phyloP scores from a whole-genome alignment of 2,329 filamentous ascomycete genomes.

The Clarireedia hainanense region DNA sequence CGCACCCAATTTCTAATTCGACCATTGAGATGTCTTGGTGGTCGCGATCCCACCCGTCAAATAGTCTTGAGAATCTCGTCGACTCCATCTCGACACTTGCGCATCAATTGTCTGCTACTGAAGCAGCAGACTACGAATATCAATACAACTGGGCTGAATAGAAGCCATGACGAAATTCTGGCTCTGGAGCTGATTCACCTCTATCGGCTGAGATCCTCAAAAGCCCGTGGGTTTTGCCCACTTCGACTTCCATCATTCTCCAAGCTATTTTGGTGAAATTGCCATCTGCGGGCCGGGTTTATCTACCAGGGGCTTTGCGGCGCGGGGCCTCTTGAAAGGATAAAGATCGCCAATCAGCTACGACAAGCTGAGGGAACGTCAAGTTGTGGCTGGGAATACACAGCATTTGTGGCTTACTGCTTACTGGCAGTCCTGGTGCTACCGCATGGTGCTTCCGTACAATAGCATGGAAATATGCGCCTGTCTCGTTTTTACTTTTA shows the following conservation, averaged over 20 bases:
- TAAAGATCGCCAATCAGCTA: background rate
- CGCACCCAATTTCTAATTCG: background rate
- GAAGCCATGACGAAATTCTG: background rate
- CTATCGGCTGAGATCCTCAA: background rate
- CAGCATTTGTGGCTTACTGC: no score
- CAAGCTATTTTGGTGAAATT: background rate
- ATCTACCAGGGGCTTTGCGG: background rate
- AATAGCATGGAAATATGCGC: no score
- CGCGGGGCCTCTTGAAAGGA: no score
- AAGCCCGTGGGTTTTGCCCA: background rate
- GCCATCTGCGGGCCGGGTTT: background rate
- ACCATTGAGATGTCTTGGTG: slow-evolving; percentile 5
- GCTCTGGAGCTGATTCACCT: background rate
- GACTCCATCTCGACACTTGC: background rate
- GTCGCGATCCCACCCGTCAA: slow-evolving; percentile 9
- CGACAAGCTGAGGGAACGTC: background rate
- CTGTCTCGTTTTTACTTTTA: no score
- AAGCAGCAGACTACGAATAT: background rate
- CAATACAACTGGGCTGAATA: background rate
- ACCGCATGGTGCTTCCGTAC: no score
- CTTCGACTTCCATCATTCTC: background rate
- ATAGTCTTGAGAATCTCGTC: slow-evolving; percentile 8
- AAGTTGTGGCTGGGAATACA: background rate
- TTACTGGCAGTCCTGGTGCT: no score
- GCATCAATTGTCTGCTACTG: background rate